phyloP scores from a whole-genome alignment of 2,329 filamentous ascomycete species.

The Pseudopyricularia javanii region DNA sequence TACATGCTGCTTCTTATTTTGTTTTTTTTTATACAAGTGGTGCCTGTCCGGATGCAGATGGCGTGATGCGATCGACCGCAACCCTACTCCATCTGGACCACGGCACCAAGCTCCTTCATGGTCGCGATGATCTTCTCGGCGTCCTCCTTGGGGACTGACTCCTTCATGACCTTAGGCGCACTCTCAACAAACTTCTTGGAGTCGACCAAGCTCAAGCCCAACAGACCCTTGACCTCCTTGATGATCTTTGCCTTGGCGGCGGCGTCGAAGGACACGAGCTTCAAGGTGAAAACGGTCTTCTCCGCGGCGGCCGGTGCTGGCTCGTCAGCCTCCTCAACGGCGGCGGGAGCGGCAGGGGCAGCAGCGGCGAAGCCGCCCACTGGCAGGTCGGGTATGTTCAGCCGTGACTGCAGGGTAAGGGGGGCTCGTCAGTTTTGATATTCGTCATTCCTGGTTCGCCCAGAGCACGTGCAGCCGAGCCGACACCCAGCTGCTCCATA shows the following conservation, averaged over 20 bases:
- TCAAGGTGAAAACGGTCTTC: slow-evolving; percentile 94
- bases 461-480: background rate
- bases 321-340: slow-evolving; percentile 72
- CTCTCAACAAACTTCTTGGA: slow-evolving; percentile 99
- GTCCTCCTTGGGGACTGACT: slow-evolving; percentile 97
- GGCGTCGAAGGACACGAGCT: slow-evolving; percentile 82
- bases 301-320: slow-evolving; percentile 82
- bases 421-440: background rate
- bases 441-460: background rate
- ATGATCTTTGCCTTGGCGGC: slow-evolving; percentile 95
- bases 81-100: slow-evolving; percentile 77
- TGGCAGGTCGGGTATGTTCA: slow-evolving; percentile 97
- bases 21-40: background rate
- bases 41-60: background rate
- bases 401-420: slow-evolving; percentile 50
- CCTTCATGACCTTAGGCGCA: slow-evolving; percentile 97
- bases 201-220: slow-evolving; percentile 92
- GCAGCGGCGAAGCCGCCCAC: slow-evolving; percentile 75
- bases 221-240: slow-evolving; percentile 97
- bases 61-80: background rate
- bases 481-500: background rate
- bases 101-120: slow-evolving; percentile 85
- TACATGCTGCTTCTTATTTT: slow-evolving; percentile 1
- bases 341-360: slow-evolving; percentile 45
- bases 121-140: slow-evolving; percentile 94